phyloP scores from a whole-genome alignment of 441 rosid species.

The Pelargonium citronellum region DNA sequence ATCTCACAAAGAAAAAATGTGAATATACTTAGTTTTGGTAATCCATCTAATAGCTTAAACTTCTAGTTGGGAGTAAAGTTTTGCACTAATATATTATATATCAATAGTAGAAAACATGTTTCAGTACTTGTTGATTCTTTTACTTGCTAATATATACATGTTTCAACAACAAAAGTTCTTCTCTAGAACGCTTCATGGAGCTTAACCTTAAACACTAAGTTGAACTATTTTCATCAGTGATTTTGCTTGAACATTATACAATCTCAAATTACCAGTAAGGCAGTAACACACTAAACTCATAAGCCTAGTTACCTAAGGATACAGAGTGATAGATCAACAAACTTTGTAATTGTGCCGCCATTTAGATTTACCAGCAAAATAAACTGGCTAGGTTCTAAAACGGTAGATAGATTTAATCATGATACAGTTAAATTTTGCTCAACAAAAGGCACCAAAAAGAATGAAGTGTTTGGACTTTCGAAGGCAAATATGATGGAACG shows the following conservation, averaged over 20 bases:
- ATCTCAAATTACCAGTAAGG: neutral
- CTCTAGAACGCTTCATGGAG: neutral
- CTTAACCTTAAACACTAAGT: neutral
- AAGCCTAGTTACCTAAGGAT: neutral
- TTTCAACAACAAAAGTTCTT: neutral
- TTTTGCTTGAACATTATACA: neutral
- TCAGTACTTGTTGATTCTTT: neutral
- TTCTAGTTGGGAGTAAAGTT: too few species aligned
- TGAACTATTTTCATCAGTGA: neutral
- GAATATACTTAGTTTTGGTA: too few species aligned
- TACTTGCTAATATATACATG: neutral
- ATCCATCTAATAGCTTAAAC: too few species aligned
- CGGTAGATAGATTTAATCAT: neutral
- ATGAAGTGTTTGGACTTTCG: neutral
- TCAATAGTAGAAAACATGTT: neutral
- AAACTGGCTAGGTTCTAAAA: neutral
- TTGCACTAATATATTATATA: too few species aligned
- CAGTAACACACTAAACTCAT: neutral
- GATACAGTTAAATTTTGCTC: neutral
- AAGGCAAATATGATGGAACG: neutral
- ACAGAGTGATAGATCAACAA: neutral
- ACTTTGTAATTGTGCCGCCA: neutral
- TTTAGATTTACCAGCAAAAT: neutral
- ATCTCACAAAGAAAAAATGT: too few species aligned
- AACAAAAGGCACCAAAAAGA: neutral